Percentiles rank a stretch among this genome's conserved stretches.
Evolutionary conservation across 1,284 basidiomycete genomes (phyloP).

Genomic region (Phylloporus sp.): DNA sequence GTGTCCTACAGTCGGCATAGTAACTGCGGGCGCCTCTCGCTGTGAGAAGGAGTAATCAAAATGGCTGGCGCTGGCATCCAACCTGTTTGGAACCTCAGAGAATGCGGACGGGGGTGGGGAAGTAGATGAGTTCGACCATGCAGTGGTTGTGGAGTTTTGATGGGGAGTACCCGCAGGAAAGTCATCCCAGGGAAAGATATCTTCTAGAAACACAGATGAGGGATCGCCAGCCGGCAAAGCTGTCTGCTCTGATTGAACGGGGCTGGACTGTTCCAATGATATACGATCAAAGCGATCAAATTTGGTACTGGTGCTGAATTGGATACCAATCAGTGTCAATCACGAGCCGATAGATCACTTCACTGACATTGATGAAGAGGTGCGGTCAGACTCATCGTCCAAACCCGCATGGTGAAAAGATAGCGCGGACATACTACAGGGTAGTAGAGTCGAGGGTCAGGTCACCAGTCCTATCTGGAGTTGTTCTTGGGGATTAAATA

Average conservation of each 20-base stretch:
- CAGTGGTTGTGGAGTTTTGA: neutral
- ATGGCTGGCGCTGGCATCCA: neutral
- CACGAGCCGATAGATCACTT: neutral
- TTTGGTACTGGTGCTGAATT: constrained; percentile 13
- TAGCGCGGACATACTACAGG: constrained; percentile 18
- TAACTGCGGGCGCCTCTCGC: neutral
- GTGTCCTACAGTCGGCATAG: constrained; percentile 13
- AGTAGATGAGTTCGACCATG: neutral
- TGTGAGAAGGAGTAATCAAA: constrained; percentile 7
- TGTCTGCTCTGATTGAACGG: neutral
- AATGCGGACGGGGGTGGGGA: neutral
- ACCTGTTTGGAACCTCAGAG: neutral
- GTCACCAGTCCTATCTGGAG: neutral
- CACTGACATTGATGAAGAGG: neutral
- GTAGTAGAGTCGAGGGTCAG: neutral
- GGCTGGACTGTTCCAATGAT: neutral
- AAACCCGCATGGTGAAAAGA: neutral
- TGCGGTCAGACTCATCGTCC: neutral
- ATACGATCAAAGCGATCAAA: neutral
- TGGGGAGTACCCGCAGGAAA: neutral
- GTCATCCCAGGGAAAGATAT: neutral
- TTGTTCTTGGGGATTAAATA: constrained; percentile 22
- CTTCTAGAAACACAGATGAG: neutral
- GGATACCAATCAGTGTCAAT: constrained; percentile 11
- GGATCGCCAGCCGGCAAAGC: neutral